Evolutionary conservation across 164 flowering plant genomes (phyloP), one percentile per base, ranked within the genome.

Genomic region (Magnolia sinica): DNA sequence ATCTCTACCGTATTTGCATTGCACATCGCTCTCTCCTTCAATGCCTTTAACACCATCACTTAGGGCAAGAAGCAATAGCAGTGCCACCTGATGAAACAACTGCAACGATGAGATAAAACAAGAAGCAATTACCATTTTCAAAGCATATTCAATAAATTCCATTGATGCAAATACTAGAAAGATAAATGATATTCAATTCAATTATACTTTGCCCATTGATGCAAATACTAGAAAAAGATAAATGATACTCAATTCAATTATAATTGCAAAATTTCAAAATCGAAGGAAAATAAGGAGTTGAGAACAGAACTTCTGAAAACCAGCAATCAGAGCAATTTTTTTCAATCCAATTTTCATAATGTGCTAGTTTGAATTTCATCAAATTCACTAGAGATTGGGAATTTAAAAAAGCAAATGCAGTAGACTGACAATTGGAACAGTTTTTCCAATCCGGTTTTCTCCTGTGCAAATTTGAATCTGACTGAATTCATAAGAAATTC

Each of bases 51-150:
- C 77, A n/a, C 74, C 85, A 86, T 77, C 64, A 73, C 86, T 81
- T 74, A 89, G 81, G 79, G 82, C 88, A 84, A 91, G 79, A 79
- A 92, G 85, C 80, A 91, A 84, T 72, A 90, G 74, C 71, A 90
- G 72, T 72, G 84, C 82, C 78, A 85, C 91, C 97, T 91, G 85
- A 73, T 77, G 45, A 27, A 66, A 73, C 55, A n/a, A 45, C 58
- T 24, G 52, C 23, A 77, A 69, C 10, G 51, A n/a, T 8, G 8
- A 20, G 61, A 55, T 16, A 4, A 3, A 49, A 37, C 18, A 31
- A 75, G 16, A 9, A 75, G 64, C 50, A 49, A n/a, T 66, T 74
- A 59, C 11, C 29, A 65, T 13, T 8, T 11, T 8, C 68, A 20
- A 8, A 23, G 68, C 11, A 23, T 3, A 55, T 55, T 16, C 61